Conservation (phyloP, 352 stramenopile species). For the Pythium biforme region DNA sequence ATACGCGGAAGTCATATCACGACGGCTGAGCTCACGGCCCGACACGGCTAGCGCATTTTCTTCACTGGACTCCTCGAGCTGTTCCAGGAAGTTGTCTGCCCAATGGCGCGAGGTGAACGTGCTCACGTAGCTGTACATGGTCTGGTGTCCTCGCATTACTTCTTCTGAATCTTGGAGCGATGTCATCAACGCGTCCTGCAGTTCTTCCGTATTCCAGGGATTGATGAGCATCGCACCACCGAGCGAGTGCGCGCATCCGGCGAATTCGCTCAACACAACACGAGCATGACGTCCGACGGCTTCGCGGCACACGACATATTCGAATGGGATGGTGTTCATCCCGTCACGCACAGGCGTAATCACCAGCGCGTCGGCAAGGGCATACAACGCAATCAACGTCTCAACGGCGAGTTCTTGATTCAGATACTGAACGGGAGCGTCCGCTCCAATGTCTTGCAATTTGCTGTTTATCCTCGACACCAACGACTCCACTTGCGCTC, state of each 20-base stretch:
- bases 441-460: conserved; percentile 84
- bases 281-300: conserved; percentile 63
- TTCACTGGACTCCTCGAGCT: conserved; percentile 75
- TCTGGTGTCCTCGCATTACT: conserved; percentile 69
- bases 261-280: conserved; percentile 91
- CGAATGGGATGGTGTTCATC: conserved; percentile 91
- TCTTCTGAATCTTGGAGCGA: conserved; percentile 64
- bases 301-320: conserved; percentile 88
- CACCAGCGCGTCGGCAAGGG: conserved; percentile 77
- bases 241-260: conserved; percentile 85
- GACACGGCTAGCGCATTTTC: conserved; percentile 67
- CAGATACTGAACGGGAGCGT: conserved; percentile 89
- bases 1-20: conserved; percentile 88
- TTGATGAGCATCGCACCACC: conserved; percentile 84
- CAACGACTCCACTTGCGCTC: conserved; percentile 85
- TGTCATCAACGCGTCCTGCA: conserved; percentile 50
- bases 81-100: conserved; percentile 78
- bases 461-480: conserved; percentile 92
- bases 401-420: conserved; percentile 87
- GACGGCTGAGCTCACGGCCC: conserved; percentile 69
- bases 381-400: conserved; percentile 87
- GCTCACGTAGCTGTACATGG: conserved; percentile 82
- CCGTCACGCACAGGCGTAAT: conserved; percentile 87
- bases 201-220: conserved; percentile 83
- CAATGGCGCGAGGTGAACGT: conserved; percentile 76